A percentile compares a stretch with the other conserved stretches of the same genome.
Conservation (phyloP, 129 eudicot species). For the Scalesia atractyloides region DNA sequence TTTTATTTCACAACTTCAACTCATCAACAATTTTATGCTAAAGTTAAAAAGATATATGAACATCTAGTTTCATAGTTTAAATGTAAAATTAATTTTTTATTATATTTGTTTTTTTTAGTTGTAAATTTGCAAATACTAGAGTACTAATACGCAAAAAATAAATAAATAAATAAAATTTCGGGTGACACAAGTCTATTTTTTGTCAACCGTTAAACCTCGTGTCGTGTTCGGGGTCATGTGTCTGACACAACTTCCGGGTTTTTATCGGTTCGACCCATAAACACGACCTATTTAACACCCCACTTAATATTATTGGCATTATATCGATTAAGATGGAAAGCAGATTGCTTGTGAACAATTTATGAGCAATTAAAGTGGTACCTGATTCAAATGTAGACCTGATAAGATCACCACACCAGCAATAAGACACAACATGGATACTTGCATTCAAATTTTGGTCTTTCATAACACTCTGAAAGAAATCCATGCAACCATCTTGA, state of each 20-base stretch:
- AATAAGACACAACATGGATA: conserved; percentile 70
- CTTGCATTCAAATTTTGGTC: conserved; percentile 52
- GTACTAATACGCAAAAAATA: no score
- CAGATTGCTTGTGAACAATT: neutral
- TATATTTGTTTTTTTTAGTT: no score
- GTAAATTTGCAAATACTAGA: no score
- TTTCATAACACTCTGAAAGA: conserved; percentile 48
- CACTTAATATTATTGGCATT: neutral
- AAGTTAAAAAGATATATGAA: no score
- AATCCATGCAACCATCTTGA: conserved; percentile 75
- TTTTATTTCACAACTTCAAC: no score
- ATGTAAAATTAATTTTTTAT: no score
- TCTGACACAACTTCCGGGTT: neutral
- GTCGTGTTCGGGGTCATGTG: neutral
- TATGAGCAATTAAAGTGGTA: conserved; percentile 23
- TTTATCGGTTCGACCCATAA: neutral
- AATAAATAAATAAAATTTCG: no score
- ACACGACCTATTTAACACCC: neutral
- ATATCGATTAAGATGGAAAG: neutral
- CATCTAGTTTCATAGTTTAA: no score
- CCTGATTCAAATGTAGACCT: conserved; percentile 79
- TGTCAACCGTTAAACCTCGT: neutral
- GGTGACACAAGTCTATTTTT: no score
- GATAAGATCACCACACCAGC: conserved; percentile 94
- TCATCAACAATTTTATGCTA: no score